Evolutionary conservation across 2,329 filamentous ascomycete genomes (phyloP), one percentile per base, ranked within the genome.

Genomic region (Cladosporium austrohemisphaericum): DNA sequence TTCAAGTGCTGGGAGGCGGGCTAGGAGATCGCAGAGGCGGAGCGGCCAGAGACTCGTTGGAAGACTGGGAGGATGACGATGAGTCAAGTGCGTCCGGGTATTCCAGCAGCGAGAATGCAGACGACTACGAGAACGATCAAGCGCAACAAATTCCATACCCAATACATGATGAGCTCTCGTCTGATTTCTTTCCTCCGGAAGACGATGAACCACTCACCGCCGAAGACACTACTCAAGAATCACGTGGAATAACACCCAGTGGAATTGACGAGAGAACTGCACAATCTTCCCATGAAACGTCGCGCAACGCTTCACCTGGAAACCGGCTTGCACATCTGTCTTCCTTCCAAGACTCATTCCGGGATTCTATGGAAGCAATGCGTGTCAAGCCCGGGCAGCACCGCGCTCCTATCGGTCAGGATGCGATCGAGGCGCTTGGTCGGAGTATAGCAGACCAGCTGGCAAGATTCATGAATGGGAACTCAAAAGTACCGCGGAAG

Each of bases 401-500:
- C n/a, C 9, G 13, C 25, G 33, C 26, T 10, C 22, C 45, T 19
- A 29, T 48, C 31, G 58, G 61, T 25, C 41, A 58, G 8, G 54
- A 59, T 11, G 57, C 57, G n/a, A 63, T 68, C 31, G 54, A 66
- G 41, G 58, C 60, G 9, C 55, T 69, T 9, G 62, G 65, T 25
- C 57, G 60, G 41, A 65, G 55, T 41, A 67, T 68, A 33, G 66
- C 65, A 7, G 58, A 59, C 14, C 63, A 66, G 45, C 60, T 68
- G 41, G 61, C 64, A 3, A 52, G 60, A 18, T 59, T 64, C 33
- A 64, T 67, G 51, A 45, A 52, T 13, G 47, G 49, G 9, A 41
- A 38, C 16, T 31, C 54, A 32, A 51, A 41, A 40, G 52, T 49
- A 25, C 55, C 56, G 41, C 43, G 43, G 13, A 45, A 25, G 50